Evolutionary conservation across 2,329 filamentous ascomycete species (phyloP).

Genomic region (Calonectria pteridis): DNA sequence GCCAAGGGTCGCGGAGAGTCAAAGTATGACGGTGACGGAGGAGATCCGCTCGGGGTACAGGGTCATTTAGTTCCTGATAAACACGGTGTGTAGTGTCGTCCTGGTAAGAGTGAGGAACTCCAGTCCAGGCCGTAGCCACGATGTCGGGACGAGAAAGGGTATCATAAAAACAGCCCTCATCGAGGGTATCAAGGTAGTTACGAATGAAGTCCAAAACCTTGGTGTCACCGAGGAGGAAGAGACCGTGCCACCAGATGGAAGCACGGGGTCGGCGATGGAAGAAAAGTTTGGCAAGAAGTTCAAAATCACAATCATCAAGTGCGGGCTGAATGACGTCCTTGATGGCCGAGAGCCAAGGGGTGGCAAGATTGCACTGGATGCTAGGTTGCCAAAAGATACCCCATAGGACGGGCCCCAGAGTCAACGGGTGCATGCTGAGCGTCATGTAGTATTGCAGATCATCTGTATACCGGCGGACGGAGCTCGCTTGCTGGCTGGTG

Average conservation of each 20-base stretch:
- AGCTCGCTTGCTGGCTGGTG: constrained; percentile 24
- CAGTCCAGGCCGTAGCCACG: constrained; percentile 43
- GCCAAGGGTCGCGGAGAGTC: constrained; percentile 44
- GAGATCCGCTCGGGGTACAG: constrained; percentile 37
- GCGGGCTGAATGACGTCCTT: constrained; percentile 37
- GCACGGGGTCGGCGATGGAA: constrained; percentile 43
- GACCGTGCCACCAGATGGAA: constrained; percentile 46
- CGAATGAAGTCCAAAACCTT: constrained; percentile 38
- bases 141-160: constrained; percentile 44
- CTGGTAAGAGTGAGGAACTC: constrained; percentile 42
- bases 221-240: constrained; percentile 42
- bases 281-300: constrained; percentile 42
- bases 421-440: constrained; percentile 45
- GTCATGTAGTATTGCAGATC: constrained; percentile 48
- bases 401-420: constrained; percentile 46
- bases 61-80: constrained; percentile 31
- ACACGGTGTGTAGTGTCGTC: constrained; percentile 25
- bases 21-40: constrained; percentile 43
- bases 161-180: constrained; percentile 43
- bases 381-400: constrained; percentile 48
- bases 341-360: constrained; percentile 45
- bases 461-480: constrained; percentile 34
- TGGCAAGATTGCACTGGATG: constrained; percentile 47
- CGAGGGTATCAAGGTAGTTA: constrained; percentile 41
- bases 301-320: constrained; percentile 37